A percentile compares a stretch with the other conserved stretches of the same genome.
Conservation (phyloP, 345 rosid species). For the Lepidium sativum region DNA sequence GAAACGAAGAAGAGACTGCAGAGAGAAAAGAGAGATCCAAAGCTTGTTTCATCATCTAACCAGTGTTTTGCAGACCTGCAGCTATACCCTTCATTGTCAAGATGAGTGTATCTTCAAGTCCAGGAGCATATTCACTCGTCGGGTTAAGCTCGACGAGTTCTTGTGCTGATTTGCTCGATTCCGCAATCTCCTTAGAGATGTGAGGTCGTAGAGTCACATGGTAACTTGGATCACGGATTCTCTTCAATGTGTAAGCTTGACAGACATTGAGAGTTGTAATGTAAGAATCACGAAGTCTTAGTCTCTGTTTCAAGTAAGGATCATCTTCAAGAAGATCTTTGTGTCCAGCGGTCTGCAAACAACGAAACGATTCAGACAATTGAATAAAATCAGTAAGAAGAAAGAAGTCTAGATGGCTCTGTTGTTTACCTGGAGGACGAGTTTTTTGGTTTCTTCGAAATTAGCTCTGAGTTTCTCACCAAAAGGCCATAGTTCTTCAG, state of each 20-base stretch:
- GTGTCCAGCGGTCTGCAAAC: constrained; percentile 78
- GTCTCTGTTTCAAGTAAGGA: constrained; percentile 90
- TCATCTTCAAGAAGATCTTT: constrained; percentile 93
- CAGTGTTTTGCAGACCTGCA: constrained; percentile 93
- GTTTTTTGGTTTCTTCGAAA: constrained; percentile 75
- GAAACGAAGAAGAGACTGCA: background rate
- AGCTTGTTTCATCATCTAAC: constrained; percentile 27
- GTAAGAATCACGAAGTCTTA: constrained; percentile 85
- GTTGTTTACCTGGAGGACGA: constrained; percentile 66
- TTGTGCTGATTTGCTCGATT: constrained; percentile 54
- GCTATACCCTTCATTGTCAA: constrained; percentile 98
- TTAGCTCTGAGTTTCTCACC: constrained; percentile 60
- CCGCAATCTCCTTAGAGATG: constrained; percentile 64
- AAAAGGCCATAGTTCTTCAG: constrained; percentile 65
- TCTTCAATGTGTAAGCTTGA: constrained; percentile 93
- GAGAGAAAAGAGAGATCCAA: background rate
- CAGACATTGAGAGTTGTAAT: constrained; percentile 95
- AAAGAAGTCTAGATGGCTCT: background rate
- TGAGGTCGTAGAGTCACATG: constrained; percentile 65
- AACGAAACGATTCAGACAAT: background rate
- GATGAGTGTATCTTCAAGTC: constrained; percentile 88
- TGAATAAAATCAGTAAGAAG: background rate
- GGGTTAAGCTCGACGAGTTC: constrained; percentile 78
- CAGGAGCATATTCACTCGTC: constrained; percentile 84
- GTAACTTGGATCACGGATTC: constrained; percentile 83